phyloP scores from a whole-genome alignment of 1,284 basidiomycete genomes.

The Microbotryum saponariae region DNA sequence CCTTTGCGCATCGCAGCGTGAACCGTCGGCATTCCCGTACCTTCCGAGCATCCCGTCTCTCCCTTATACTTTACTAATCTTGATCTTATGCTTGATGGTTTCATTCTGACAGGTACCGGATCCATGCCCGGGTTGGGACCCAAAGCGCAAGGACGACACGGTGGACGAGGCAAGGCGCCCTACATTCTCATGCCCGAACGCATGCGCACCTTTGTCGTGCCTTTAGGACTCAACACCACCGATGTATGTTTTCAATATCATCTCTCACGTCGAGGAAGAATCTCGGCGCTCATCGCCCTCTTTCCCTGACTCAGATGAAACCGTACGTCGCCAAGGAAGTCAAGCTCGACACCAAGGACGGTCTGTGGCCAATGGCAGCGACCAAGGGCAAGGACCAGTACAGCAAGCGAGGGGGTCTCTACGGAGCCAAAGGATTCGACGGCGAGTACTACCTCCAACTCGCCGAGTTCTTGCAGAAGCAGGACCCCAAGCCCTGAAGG shows the following conservation, averaged over 20 bases:
- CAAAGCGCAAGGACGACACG: constrained; percentile 32
- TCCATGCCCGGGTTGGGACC: constrained; percentile 34
- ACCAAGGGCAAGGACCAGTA: constrained; percentile 20
- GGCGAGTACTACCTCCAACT: constrained; percentile 37
- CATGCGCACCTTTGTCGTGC: constrained; percentile 37
- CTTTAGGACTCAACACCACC: constrained; percentile 18
- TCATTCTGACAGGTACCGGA: constrained; percentile 30
- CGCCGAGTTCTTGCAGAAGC: constrained; percentile 17
- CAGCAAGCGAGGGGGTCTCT: constrained; percentile 29
- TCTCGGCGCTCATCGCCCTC: background rate
- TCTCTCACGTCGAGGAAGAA: background rate
- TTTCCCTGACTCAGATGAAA: constrained; percentile 25
- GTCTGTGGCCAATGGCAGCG: constrained; percentile 33
- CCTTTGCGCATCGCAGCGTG: background rate
- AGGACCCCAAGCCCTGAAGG: background rate
- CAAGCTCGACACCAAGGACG: constrained; percentile 22
- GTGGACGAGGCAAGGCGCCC: constrained; percentile 31
- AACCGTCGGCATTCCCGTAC: background rate
- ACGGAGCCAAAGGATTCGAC: constrained; percentile 33
- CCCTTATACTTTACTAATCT: background rate
- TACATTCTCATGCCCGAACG: constrained; percentile 34
- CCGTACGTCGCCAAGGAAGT: constrained; percentile 32
- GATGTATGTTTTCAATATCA: constrained; percentile 14
- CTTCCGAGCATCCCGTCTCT: background rate
- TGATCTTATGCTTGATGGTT: background rate